phyloP scores from a whole-genome alignment of 371 early-diverging fungal genomes.

The Actinomortierella wolfii region DNA sequence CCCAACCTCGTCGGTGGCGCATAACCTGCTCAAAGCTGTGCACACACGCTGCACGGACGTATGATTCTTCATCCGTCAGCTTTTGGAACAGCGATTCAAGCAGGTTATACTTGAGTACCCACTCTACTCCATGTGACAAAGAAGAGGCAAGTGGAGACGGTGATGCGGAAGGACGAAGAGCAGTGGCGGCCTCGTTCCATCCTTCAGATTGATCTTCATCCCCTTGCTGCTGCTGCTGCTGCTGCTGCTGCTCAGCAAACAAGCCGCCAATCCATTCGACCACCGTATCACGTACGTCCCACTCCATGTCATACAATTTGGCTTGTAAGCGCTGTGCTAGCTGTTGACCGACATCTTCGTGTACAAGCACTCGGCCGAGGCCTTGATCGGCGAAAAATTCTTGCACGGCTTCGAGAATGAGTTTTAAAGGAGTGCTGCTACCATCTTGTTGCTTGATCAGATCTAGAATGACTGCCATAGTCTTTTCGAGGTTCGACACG shows the following conservation, averaged over 20 bases:
- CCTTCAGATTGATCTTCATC: neutral
- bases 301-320: conserved; percentile 57
- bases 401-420: conserved; percentile 52
- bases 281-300: conserved; percentile 64
- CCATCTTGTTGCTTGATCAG: conserved; percentile 45
- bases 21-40: conserved; percentile 52
- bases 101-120: conserved; percentile 53
- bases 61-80: conserved; percentile 57
- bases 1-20: conserved; percentile 45
- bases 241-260: conserved; percentile 25
- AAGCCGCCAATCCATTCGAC: conserved; percentile 59
- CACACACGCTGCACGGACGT: conserved; percentile 60
- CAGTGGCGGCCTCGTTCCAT: neutral
- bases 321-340: conserved; percentile 48
- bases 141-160: too few relatives aligned
- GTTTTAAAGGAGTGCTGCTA: conserved; percentile 48
- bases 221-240: neutral
- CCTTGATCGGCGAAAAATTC: conserved; percentile 49
- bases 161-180: neutral
- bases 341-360: conserved; percentile 31
- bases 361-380: conserved; percentile 36
- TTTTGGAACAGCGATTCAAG: conserved; percentile 51
- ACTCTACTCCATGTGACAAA: conserved; percentile 47
- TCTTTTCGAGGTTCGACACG: neutral
- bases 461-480: conserved; percentile 44